Evolutionary conservation across 257 asterid species (phyloP), one percentile per base, ranked within the genome.

Genomic region (Nicotiana tabacum): DNA sequence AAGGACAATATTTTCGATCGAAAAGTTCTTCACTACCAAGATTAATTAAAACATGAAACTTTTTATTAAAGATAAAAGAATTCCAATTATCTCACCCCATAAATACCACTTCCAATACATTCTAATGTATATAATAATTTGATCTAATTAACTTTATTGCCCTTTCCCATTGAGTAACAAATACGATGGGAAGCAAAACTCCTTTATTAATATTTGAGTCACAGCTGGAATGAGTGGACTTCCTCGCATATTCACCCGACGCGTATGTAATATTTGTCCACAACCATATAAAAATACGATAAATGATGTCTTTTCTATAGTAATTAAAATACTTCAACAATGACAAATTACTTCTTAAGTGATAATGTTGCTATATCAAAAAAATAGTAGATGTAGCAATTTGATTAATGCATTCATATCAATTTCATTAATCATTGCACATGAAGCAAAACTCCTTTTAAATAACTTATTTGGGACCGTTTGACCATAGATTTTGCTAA

Each of bases 201-300:
- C 9, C 10, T 57, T 16, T 13, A 56, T 56, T 56, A 56, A 56
- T 57, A 5, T 57, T 70, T 61, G 80, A 58, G 81, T 82, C 66
- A 76, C 70, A 72, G 12, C n/a, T 48, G 78, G 82, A 58, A 39
- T 33, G 64, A 64, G 83, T 81, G 82, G 80, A 39, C 77, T 18
- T 78, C 70, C 61, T 60, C 30, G n/a, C 69, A 60, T 10, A 48
- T 27, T 46, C 68, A 68, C 29, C 65, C 16, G 64, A 57, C 64
- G 64, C 64, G 10, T 18, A 57, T 57, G 6, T 17, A 17, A 18
- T 57, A 57, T 18, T 6, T 57, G 27, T 57, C 27, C 9, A 18
- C 9, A 57, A 57, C 11, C 7, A 17, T 18, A 57, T 57, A 8
- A 18, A 57, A 17, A 57, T 6, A 13, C 9, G 10, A 17, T 16